These are phyloP conservation scores for Paraglomus brasilianum DNA, from an alignment of 192 early-diverging fungal genomes.

Conservation along the genomic window DNA sequence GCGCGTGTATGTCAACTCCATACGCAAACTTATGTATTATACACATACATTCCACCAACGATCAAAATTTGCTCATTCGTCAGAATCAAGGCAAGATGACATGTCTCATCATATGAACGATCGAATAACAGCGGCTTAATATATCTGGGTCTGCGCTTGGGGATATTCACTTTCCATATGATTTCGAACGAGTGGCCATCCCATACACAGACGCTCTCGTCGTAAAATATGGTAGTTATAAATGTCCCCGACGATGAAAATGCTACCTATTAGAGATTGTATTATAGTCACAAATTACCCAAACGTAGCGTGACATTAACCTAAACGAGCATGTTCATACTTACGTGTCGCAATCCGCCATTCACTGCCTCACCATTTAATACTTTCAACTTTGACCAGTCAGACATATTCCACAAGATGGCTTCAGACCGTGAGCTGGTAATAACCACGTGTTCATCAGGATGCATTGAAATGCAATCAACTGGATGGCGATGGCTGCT, in stretches of 20 bases:
- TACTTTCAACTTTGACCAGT: slow-evolving; percentile 23
- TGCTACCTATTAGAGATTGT: slow-evolving; percentile 4
- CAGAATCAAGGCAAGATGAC: background rate
- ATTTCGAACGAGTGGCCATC: slow-evolving; percentile 12
- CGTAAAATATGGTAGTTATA: slow-evolving; percentile 24
- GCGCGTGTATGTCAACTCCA: too few relatives aligned
- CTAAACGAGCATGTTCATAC: background rate
- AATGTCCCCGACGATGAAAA: slow-evolving; percentile 16
- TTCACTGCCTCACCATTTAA: background rate
- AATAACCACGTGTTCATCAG: slow-evolving; percentile 8
- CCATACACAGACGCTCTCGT: slow-evolving; percentile 25
- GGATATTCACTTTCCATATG: slow-evolving; percentile 8
- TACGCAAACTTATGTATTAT: background rate
- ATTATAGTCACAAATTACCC: background rate
- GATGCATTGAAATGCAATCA: slow-evolving; percentile 26
- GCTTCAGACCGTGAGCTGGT: slow-evolving; percentile 25
- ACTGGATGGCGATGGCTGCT: slow-evolving; percentile 21
- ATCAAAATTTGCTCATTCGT: slow-evolving; percentile 17
- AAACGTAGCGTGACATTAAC: background rate
- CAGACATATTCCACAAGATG: slow-evolving; percentile 25
- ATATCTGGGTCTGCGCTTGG: background rate
- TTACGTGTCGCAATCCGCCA: slow-evolving; percentile 11
- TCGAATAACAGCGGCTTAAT: background rate
- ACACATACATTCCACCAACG: slow-evolving; percentile 28
- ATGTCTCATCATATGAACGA: background rate